Percentiles rank a stretch among this genome's conserved stretches.
Evolutionary conservation across 2,329 filamentous ascomycete genomes (phyloP).

Genomic region (Zymoseptoria crescenta): DNA sequence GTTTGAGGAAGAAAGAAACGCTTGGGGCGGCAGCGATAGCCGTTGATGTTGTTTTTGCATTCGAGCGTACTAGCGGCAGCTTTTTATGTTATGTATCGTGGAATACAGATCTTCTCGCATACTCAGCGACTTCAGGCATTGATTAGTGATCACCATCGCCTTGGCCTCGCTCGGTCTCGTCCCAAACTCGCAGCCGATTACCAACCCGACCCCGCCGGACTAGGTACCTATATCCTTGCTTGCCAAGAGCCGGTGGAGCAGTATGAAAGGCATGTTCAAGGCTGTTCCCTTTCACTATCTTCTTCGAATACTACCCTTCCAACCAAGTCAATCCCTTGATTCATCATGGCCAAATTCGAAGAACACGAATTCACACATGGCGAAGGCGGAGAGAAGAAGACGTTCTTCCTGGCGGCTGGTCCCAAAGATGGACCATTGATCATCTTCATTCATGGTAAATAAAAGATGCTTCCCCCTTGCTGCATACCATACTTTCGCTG

Average conservation of each 20-base stretch:
- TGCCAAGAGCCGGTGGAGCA: background rate
- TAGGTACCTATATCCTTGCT: background rate
- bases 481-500: background rate
- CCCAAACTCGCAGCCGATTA: background rate
- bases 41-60: background rate
- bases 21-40: conserved; percentile 9
- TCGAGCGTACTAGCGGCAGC: background rate
- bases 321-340: background rate
- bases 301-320: background rate
- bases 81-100: background rate
- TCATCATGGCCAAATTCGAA: conserved; percentile 13
- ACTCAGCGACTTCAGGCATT: background rate
- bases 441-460: conserved; percentile 23
- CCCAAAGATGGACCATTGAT: conserved; percentile 22
- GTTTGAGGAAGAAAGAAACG: conserved; percentile 24
- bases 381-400: conserved; percentile 17
- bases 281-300: background rate
- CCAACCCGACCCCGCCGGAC: background rate
- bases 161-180: background rate
- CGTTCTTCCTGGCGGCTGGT: conserved; percentile 23
- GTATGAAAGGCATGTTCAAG: background rate
- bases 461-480: background rate
- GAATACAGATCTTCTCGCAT: background rate
- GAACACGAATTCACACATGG: conserved; percentile 18
- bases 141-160: background rate